Percentiles rank a stretch among this genome's conserved stretches.
These are phyloP conservation scores for Apiospora sp. DNA, from an alignment of 2,329 filamentous ascomycete genomes.

Conservation along the genomic window DNA sequence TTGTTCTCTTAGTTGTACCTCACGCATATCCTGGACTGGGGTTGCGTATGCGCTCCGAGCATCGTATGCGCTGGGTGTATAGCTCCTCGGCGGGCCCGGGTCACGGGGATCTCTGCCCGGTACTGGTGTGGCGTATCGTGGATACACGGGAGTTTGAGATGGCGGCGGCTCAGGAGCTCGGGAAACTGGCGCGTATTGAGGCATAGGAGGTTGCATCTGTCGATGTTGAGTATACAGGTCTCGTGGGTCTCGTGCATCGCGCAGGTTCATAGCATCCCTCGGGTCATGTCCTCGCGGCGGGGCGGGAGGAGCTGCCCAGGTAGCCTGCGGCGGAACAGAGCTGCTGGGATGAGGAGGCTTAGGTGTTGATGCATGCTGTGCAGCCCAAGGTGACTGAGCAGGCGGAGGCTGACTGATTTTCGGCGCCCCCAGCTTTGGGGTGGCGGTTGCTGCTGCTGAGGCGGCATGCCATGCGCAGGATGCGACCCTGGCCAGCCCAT, in stretches of 20 bases:
- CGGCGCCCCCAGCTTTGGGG: constrained; percentile 43
- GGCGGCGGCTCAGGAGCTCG: constrained; percentile 52
- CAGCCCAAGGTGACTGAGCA: constrained; percentile 48
- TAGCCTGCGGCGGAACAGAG: constrained; percentile 44
- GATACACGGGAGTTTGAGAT: constrained; percentile 50
- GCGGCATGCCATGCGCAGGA: constrained; percentile 39
- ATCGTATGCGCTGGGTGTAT: constrained; percentile 56
- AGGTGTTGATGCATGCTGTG: constrained; percentile 47
- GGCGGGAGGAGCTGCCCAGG: constrained; percentile 44
- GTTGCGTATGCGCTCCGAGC: constrained; percentile 49
- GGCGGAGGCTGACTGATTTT: constrained; percentile 46
- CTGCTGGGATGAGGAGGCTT: constrained; percentile 46
- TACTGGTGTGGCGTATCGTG: constrained; percentile 53
- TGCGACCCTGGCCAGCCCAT: constrained; percentile 44
- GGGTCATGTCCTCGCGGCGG: constrained; percentile 42
- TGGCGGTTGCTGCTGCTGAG: constrained; percentile 31
- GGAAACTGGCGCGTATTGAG: constrained; percentile 48
- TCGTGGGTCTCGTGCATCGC: constrained; percentile 37
- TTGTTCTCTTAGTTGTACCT: constrained; percentile 48
- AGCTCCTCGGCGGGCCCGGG: constrained; percentile 53
- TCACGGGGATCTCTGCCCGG: constrained; percentile 51
- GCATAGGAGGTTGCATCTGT: constrained; percentile 39
- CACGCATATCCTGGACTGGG: constrained; percentile 41
- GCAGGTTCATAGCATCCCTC: constrained; percentile 38
- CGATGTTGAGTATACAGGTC: constrained; percentile 39